These are phyloP conservation scores for Licmophora abbreviata DNA, from an alignment of 108 stramenopile genomes.

Conservation along the genomic window DNA sequence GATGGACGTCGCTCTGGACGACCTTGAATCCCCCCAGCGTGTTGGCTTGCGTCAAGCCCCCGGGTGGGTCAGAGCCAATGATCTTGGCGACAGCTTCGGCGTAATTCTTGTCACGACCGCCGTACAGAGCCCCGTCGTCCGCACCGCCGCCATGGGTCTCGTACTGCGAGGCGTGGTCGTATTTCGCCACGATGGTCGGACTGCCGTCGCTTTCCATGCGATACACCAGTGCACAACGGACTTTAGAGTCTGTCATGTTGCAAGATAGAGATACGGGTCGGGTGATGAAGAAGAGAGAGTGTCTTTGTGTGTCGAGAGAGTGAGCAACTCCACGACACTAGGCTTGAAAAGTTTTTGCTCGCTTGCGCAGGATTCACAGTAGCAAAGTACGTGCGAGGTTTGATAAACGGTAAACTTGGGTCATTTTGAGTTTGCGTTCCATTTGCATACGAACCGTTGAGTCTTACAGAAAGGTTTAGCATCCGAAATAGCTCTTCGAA, in stretches of 20 bases:
- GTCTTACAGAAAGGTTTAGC: no score
- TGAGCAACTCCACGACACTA: no score
- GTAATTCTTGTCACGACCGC: constrained; percentile 59
- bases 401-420: no score
- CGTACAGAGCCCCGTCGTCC: constrained; percentile 38
- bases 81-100: constrained; percentile 72
- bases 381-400: no score
- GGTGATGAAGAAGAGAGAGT: no score
- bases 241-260: constrained; percentile 73
- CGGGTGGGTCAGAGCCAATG: constrained; percentile 69
- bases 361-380: no score
- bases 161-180: constrained; percentile 74
- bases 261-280: no score
- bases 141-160: constrained; percentile 51
- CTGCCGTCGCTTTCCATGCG: constrained; percentile 54
- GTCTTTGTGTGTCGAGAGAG: no score
- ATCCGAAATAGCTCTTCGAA: no score
- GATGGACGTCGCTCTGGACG: constrained; percentile 78
- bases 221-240: constrained; percentile 75
- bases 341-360: no score
- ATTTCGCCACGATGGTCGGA: constrained; percentile 64
- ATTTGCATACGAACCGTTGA: no score
- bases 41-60: constrained; percentile 38
- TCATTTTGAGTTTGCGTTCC: no score
- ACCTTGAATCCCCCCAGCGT: constrained; percentile 87